phyloP scores from a whole-genome alignment of 768 basidiomycete genomes.

The Xanthoconium stramineum region DNA sequence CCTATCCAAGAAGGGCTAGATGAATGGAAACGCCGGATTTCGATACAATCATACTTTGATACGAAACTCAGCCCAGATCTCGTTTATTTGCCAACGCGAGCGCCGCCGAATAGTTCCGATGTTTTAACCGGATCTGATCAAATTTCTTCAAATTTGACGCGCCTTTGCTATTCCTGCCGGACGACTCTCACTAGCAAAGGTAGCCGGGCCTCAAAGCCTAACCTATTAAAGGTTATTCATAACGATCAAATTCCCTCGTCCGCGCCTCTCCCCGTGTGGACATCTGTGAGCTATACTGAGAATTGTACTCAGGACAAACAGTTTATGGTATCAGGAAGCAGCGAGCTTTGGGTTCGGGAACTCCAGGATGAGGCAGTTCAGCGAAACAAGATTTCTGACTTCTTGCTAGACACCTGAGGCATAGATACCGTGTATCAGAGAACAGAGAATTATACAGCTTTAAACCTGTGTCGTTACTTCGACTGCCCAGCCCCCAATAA shows the following conservation, averaged over 20 bases:
- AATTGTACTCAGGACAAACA: slow-evolving; percentile 2
- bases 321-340: not conserved
- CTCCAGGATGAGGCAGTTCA: slow-evolving; percentile 35
- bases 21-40: slow-evolving; percentile 72
- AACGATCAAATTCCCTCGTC: slow-evolving; percentile 12
- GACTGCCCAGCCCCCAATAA: not conserved
- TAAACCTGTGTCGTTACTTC: not conserved
- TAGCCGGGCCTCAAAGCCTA: slow-evolving; percentile 37
- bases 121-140: not conserved
- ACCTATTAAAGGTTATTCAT: not conserved
- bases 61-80: slow-evolving; percentile 16
- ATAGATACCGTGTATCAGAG: not conserved
- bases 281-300: slow-evolving; percentile 5
- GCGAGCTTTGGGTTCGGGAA: slow-evolving; percentile 33
- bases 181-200: slow-evolving; percentile 58
- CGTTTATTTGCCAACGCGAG: slow-evolving; percentile 2
- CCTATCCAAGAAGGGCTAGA: slow-evolving; percentile 62
- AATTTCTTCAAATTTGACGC: slow-evolving; percentile 33
- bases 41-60: slow-evolving; percentile 52
- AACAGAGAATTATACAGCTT: not conserved
- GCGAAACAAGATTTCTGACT: slow-evolving; percentile 37
- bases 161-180: slow-evolving; percentile 64
- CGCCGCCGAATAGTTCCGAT: not conserved
- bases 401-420: slow-evolving; percentile 33
- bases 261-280: slow-evolving; percentile 34